Percentiles rank a stretch among this genome's conserved stretches.
phyloP scores from a whole-genome alignment of 352 stramenopile genomes.

The Globisporangium ultimum region DNA sequence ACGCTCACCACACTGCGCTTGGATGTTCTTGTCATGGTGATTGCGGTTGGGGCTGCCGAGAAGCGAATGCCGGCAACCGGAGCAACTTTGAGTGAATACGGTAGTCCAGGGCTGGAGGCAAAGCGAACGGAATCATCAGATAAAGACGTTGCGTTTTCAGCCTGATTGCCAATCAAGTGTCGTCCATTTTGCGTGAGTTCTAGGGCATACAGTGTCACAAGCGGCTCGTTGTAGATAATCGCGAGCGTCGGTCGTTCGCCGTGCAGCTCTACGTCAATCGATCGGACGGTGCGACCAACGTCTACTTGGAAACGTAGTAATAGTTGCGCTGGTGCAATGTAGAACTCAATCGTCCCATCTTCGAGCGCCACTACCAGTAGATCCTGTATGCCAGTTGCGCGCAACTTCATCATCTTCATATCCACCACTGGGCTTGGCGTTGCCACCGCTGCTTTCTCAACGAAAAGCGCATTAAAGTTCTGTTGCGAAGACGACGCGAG shows the following conservation, averaged over 20 bases:
- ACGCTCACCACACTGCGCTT: conserved; percentile 23
- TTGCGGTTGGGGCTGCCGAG: conserved; percentile 13
- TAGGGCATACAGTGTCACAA: conserved; percentile 19
- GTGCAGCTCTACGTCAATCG: conserved; percentile 19
- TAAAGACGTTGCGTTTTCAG: conserved; percentile 4
- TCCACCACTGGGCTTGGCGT: conserved; percentile 21
- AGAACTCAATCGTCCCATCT: conserved; percentile 28
- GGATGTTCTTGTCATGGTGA: conserved; percentile 14
- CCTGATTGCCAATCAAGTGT: conserved; percentile 10
- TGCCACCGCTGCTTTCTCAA: conserved; percentile 20
- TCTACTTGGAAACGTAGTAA: conserved; percentile 17
- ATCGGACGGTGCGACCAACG: conserved; percentile 3
- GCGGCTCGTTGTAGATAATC: conserved; percentile 12
- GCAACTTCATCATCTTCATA: conserved; percentile 44
- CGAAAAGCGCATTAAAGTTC: conserved; percentile 42
- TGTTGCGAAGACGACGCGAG: not conserved
- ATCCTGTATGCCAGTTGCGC: conserved; percentile 17
- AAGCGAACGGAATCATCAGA: not conserved
- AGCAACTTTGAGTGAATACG: not conserved
- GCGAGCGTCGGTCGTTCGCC: conserved; percentile 16
- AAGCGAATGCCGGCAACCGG: not conserved
- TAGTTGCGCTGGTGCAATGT: conserved; percentile 19
- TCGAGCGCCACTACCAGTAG: conserved; percentile 31
- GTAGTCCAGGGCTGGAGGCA: not conserved
- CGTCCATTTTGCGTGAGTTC: conserved; percentile 12